phyloP scores from a whole-genome alignment of 345 rosid species.

The Viola odorata region DNA sequence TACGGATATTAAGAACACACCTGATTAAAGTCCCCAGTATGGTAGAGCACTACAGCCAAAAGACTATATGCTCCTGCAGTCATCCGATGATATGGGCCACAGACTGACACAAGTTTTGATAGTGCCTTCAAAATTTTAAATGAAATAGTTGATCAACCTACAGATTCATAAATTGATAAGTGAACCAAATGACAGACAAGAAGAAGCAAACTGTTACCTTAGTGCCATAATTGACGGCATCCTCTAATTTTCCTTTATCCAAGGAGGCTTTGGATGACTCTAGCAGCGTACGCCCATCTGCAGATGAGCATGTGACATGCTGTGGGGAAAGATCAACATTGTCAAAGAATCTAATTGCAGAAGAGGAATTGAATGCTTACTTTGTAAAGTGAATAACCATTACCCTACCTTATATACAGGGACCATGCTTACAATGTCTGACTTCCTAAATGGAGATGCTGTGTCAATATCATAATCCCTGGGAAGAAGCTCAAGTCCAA shows the following conservation, averaged over 20 bases:
- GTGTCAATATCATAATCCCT: slow-evolving; percentile 29
- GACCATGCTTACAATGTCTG: slow-evolving; percentile 29
- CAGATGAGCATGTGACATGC: slow-evolving; percentile 38
- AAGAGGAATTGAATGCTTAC: background rate
- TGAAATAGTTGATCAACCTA: slow-evolving; percentile 14
- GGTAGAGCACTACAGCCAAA: slow-evolving; percentile 31
- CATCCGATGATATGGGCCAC: slow-evolving; percentile 36
- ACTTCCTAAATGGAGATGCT: slow-evolving; percentile 25
- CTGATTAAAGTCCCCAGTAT: slow-evolving; percentile 40
- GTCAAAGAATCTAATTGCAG: slow-evolving; percentile 10
- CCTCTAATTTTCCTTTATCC: slow-evolving; percentile 35
- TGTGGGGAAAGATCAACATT: slow-evolving; percentile 18
- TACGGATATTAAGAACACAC: slow-evolving; percentile 36
- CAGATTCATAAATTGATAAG: background rate
- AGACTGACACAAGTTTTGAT: slow-evolving; percentile 30
- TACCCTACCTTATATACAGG: slow-evolving; percentile 26
- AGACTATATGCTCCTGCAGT: slow-evolving; percentile 37
- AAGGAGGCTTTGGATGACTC: slow-evolving; percentile 31
- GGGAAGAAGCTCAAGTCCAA: slow-evolving; percentile 34
- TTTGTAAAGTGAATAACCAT: background rate
- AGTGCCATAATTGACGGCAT: slow-evolving; percentile 31
- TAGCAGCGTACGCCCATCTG: slow-evolving; percentile 30
- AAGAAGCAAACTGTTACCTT: slow-evolving; percentile 18
- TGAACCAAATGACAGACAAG: slow-evolving; percentile 4
- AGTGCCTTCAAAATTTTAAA: slow-evolving; percentile 31